Conservation (phyloP, 2,329 filamentous ascomycete species). For the Helminthosporium solani region DNA sequence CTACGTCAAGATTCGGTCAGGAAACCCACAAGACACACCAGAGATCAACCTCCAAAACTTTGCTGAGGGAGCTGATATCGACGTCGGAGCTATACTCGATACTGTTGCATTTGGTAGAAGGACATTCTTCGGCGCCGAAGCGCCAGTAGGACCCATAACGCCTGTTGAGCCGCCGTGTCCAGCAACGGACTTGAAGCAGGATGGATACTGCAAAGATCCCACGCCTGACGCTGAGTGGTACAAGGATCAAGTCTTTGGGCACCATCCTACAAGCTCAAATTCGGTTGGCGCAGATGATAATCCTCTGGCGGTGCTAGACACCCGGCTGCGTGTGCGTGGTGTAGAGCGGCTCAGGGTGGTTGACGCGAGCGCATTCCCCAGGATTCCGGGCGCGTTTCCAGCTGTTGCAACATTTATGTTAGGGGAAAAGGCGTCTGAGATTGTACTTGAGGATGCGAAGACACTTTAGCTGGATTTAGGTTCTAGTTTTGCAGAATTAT, state of each 20-base stretch:
- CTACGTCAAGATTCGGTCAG: slow-evolving; percentile 58
- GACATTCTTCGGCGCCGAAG: slow-evolving; percentile 58
- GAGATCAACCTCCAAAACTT: slow-evolving; percentile 48
- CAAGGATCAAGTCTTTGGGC: slow-evolving; percentile 21
- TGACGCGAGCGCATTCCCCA: slow-evolving; percentile 27
- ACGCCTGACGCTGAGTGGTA: slow-evolving; percentile 20
- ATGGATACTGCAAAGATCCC: slow-evolving; percentile 19
- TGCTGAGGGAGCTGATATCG: slow-evolving; percentile 54
- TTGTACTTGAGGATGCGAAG: slow-evolving; percentile 19
- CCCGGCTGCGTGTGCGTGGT: slow-evolving; percentile 43
- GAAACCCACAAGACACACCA: slow-evolving; percentile 62
- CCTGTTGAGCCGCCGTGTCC: slow-evolving; percentile 42
- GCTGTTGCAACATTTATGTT: slow-evolving; percentile 50
- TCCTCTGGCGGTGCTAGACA: slow-evolving; percentile 37
- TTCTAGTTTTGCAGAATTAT: too few species aligned
- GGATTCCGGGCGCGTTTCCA: slow-evolving; percentile 53
- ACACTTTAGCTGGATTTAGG: background rate
- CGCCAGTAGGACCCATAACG: slow-evolving; percentile 34
- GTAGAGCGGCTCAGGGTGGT: slow-evolving; percentile 52
- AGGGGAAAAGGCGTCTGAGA: slow-evolving; percentile 19
- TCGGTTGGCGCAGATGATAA: slow-evolving; percentile 29
- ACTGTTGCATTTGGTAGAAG: slow-evolving; percentile 56
- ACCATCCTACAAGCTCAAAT: slow-evolving; percentile 20
- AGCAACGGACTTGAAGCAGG: slow-evolving; percentile 27
- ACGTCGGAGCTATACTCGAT: slow-evolving; percentile 54